These are phyloP conservation scores for Chlamydomonas asymmetrica DNA, from an alignment of 139 green algal genomes.

Conservation along the genomic window DNA sequence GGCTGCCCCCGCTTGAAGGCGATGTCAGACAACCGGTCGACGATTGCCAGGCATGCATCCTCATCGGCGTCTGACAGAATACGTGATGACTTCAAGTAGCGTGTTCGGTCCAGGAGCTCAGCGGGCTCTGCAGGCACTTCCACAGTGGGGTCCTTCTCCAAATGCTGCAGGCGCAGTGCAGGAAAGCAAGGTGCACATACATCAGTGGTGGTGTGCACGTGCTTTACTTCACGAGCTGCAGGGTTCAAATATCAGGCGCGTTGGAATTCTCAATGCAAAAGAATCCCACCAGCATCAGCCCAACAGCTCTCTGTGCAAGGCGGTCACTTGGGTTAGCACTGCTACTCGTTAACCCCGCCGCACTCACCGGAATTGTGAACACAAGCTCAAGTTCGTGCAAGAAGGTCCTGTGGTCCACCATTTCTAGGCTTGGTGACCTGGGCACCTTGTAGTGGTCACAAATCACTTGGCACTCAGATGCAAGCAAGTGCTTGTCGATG, in stretches of 20 bases:
- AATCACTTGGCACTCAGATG: slow-evolving; percentile 55
- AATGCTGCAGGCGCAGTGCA: slow-evolving; percentile 34
- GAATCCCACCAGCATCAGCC: too few relatives aligned
- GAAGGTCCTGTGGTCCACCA: slow-evolving; percentile 58
- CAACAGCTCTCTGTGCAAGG: too few relatives aligned
- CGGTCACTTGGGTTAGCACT: too few relatives aligned
- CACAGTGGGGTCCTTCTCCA: slow-evolving; percentile 64
- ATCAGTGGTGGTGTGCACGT: too few relatives aligned
- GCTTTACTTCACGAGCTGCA: neutral
- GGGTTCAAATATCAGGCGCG: neutral
- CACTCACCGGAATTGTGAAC: slow-evolving; percentile 65
- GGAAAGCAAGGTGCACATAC: too few relatives aligned
- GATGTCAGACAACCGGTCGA: slow-evolving; percentile 32
- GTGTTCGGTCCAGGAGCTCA: slow-evolving; percentile 69
- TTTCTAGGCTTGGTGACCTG: slow-evolving; percentile 15
- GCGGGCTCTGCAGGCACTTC: slow-evolving; percentile 64
- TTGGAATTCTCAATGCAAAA: neutral
- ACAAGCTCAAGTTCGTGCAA: slow-evolving; percentile 66
- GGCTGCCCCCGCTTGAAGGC: slow-evolving; percentile 39
- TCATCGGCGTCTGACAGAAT: slow-evolving; percentile 35
- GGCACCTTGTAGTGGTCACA: slow-evolving; percentile 46
- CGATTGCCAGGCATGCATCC: slow-evolving; percentile 36
- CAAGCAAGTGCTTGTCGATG: slow-evolving; percentile 56
- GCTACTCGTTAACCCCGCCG: too few relatives aligned
- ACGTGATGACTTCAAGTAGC: slow-evolving; percentile 59